phyloP scores from a whole-genome alignment of 495 filamentous ascomycete genomes.

The Aspergillus affinis region DNA sequence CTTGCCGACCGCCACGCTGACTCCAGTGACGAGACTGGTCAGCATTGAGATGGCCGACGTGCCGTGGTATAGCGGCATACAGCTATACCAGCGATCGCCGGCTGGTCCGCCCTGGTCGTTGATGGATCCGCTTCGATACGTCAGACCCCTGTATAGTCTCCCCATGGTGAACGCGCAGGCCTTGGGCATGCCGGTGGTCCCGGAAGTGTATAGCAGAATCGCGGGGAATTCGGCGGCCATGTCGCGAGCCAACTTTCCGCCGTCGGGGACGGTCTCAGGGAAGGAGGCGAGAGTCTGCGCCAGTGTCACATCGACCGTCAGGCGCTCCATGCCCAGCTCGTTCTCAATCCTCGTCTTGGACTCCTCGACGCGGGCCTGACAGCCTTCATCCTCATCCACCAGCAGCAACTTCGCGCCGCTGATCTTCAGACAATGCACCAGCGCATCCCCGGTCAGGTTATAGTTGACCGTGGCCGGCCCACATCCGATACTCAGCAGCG shows the following conservation, averaged over 20 bases:
- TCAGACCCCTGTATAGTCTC: slow-evolving; percentile 31
- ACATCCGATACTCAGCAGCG: slow-evolving; percentile 60
- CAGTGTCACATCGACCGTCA: slow-evolving; percentile 48
- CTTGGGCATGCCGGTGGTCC: slow-evolving; percentile 68
- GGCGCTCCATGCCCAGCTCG: slow-evolving; percentile 53
- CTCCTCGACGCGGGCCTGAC: slow-evolving; percentile 56
- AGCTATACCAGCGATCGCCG: slow-evolving; percentile 68
- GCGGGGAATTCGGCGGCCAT: slow-evolving; percentile 53
- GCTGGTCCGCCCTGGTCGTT: slow-evolving; percentile 37
- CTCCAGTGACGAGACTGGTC: slow-evolving; percentile 53
- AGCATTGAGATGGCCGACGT: slow-evolving; percentile 62
- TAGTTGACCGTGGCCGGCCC: slow-evolving; percentile 74
- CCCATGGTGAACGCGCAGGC: slow-evolving; percentile 54
- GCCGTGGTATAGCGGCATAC: slow-evolving; percentile 82
- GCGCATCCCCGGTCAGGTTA: slow-evolving; percentile 62
- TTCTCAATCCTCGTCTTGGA: slow-evolving; percentile 44
- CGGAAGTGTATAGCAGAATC: slow-evolving; percentile 68
- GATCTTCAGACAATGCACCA: slow-evolving; percentile 69
- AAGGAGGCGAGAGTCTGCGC: slow-evolving; percentile 49
- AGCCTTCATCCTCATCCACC: slow-evolving; percentile 61
- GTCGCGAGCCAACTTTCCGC: slow-evolving; percentile 42
- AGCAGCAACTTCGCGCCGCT: slow-evolving; percentile 58
- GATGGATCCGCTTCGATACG: slow-evolving; percentile 26
- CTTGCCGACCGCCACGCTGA: slow-evolving; percentile 65
- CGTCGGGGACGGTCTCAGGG: slow-evolving; percentile 47